Evolutionary conservation across 306 rosid genomes (phyloP).

Genomic region (Citrullus amarus): DNA sequence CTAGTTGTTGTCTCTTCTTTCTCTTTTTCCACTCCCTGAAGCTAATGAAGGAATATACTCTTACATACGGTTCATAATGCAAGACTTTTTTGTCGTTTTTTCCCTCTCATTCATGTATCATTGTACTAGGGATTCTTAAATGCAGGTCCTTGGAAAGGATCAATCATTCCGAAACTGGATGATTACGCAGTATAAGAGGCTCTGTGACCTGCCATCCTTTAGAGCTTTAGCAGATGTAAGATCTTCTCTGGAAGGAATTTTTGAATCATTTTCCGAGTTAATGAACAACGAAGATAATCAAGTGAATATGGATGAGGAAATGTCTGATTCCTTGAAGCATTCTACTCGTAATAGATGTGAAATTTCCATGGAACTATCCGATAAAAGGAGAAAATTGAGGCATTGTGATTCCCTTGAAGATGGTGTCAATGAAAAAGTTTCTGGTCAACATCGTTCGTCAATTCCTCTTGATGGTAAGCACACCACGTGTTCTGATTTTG

Average conservation of each 20-base stretch:
- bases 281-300: slow-evolving; percentile 31
- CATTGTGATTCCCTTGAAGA: slow-evolving; percentile 24
- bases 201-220: slow-evolving; percentile 27
- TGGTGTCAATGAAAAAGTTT: slow-evolving; percentile 28
- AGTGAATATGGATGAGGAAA: slow-evolving; percentile 52
- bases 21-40: neutral
- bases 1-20: neutral
- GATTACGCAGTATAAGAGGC: slow-evolving; percentile 41
- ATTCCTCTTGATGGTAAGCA: slow-evolving; percentile 28
- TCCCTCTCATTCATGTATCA: neutral
- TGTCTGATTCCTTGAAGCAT: slow-evolving; percentile 34
- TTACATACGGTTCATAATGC: neutral
- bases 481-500: slow-evolving; percentile 33
- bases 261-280: slow-evolving; percentile 31
- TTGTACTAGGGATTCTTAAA: slow-evolving; percentile 11
- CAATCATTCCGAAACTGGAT: slow-evolving; percentile 53
- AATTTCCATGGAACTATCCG: slow-evolving; percentile 36
- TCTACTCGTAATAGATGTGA: slow-evolving; percentile 37
- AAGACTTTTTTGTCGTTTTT: neutral
- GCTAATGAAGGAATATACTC: neutral
- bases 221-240: slow-evolving; percentile 28
- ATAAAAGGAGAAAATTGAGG: slow-evolving; percentile 29
- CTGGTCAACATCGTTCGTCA: slow-evolving; percentile 30
- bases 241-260: slow-evolving; percentile 35
- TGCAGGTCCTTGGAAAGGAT: slow-evolving; percentile 66